Percentiles rank a stretch among this genome's conserved stretches.
These are phyloP conservation scores for Nidularia sp. DNA, from an alignment of 768 basidiomycete genomes.

Conservation along the genomic window DNA sequence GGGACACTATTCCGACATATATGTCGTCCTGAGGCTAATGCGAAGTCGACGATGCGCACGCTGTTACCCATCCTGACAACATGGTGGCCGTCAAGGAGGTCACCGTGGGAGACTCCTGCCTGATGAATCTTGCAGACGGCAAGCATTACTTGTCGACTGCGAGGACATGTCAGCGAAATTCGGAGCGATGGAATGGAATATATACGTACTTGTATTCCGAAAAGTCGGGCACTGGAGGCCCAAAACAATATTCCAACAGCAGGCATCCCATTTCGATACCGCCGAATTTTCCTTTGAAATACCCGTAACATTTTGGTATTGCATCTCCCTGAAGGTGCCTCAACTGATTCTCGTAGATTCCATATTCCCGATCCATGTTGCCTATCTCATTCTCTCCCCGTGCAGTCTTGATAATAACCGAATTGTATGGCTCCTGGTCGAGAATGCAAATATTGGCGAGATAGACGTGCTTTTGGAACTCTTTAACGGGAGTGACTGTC, in stretches of 20 bases:
- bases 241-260: slow-evolving; percentile 33
- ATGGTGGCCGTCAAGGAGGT: slow-evolving; percentile 23
- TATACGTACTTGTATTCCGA: slow-evolving; percentile 15
- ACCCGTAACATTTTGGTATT: slow-evolving; percentile 34
- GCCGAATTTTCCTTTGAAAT: slow-evolving; percentile 22
- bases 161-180: not conserved
- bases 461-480: slow-evolving; percentile 13
- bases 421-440: slow-evolving; percentile 9
- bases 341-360: slow-evolving; percentile 27
- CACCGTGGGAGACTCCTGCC: slow-evolving; percentile 29
- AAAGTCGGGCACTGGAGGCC: too few species aligned
- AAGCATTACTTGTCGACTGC: slow-evolving; percentile 25
- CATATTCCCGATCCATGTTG: slow-evolving; percentile 24
- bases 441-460: slow-evolving; percentile 14
- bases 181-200: not conserved
- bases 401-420: slow-evolving; percentile 30
- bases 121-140: slow-evolving; percentile 29
- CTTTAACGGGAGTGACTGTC: slow-evolving; percentile 15
- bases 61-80: slow-evolving; percentile 22
- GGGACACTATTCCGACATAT: slow-evolving; percentile 15
- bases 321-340: slow-evolving; percentile 28
- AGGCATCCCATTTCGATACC: slow-evolving; percentile 24
- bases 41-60: slow-evolving; percentile 33
- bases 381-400: slow-evolving; percentile 15
- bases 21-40: slow-evolving; percentile 22